Percentiles rank a stretch among this genome's conserved stretches.
These are phyloP conservation scores for Polyporus tsugae DNA, from an alignment of 1,284 basidiomycete genomes.

Conservation along the genomic window DNA sequence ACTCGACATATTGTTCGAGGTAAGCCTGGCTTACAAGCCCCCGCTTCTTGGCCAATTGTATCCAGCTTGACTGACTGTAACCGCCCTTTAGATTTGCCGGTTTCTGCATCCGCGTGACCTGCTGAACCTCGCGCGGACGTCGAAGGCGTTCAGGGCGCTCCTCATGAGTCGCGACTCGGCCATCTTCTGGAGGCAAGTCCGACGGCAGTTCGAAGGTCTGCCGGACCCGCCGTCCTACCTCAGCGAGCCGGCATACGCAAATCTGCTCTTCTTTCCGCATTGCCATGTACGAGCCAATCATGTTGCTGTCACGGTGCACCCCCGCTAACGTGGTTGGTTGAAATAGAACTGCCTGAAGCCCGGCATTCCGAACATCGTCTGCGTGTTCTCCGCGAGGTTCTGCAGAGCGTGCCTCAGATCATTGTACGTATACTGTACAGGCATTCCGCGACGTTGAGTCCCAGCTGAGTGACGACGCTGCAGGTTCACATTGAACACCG, in stretches of 20 bases:
- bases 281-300: conserved; percentile 17
- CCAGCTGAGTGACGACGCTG: neutral
- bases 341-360: conserved; percentile 12
- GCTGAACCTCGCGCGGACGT: conserved; percentile 28
- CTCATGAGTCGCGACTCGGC: conserved; percentile 28
- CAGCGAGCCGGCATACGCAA: conserved; percentile 31
- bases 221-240: conserved; percentile 27
- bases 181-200: conserved; percentile 17
- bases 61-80: neutral
- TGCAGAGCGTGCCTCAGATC: neutral
- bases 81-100: conserved; percentile 22
- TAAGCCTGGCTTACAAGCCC: conserved; percentile 5
- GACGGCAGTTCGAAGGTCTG: conserved; percentile 13
- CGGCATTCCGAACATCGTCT: neutral
- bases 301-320: neutral
- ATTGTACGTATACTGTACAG: neutral
- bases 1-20: conserved; percentile 36
- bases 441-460: neutral
- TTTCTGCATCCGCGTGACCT: conserved; percentile 31
- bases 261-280: conserved; percentile 24
- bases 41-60: neutral
- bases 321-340: neutral
- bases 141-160: conserved; percentile 24
- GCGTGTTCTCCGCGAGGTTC: neutral
- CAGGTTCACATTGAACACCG: neutral